Evolutionary conservation across 192 early-diverging fungal species (phyloP).

Genomic region (Gorgonomyces haynaldii): DNA sequence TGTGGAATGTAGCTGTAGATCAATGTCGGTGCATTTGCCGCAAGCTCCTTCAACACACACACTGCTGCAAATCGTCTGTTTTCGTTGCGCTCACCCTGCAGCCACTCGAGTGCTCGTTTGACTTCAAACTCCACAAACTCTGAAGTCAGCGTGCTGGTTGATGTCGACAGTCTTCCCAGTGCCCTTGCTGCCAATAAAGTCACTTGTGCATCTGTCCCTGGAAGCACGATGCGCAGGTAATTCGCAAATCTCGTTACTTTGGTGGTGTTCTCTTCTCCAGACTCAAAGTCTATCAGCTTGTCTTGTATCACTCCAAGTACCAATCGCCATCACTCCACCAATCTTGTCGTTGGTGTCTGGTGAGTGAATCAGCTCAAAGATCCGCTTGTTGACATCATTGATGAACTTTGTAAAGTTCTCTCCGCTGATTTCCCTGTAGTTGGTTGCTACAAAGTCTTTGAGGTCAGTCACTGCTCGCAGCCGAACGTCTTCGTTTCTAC

Average conservation of each 20-base stretch:
- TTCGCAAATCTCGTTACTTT: slow-evolving; percentile 69
- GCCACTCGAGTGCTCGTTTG: slow-evolving; percentile 71
- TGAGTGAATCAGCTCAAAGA: slow-evolving; percentile 69
- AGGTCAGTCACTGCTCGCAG: slow-evolving; percentile 46
- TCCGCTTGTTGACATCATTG: slow-evolving; percentile 65
- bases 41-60: slow-evolving; percentile 61
- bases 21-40: slow-evolving; percentile 65
- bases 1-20: slow-evolving; percentile 70
- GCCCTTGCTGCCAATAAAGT: slow-evolving; percentile 63
- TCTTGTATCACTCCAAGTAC: slow-evolving; percentile 44
- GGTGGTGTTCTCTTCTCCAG: slow-evolving; percentile 62
- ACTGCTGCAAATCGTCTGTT: slow-evolving; percentile 68
- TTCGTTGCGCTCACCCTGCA: slow-evolving; percentile 79
- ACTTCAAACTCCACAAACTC: slow-evolving; percentile 79
- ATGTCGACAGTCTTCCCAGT: slow-evolving; percentile 21
- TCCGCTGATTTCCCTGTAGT: slow-evolving; percentile 52
- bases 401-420: slow-evolving; percentile 63
- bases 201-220: slow-evolving; percentile 57
- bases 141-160: slow-evolving; percentile 55
- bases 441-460: slow-evolving; percentile 45
- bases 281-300: slow-evolving; percentile 67
- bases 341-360: slow-evolving; percentile 66
- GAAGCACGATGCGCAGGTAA: slow-evolving; percentile 66
- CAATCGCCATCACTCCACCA: slow-evolving; percentile 70
- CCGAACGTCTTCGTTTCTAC: slow-evolving; percentile 52